Evolutionary conservation across 176 grass and related monocot species (phyloP).

Genomic region (Oryza officinalis): DNA sequence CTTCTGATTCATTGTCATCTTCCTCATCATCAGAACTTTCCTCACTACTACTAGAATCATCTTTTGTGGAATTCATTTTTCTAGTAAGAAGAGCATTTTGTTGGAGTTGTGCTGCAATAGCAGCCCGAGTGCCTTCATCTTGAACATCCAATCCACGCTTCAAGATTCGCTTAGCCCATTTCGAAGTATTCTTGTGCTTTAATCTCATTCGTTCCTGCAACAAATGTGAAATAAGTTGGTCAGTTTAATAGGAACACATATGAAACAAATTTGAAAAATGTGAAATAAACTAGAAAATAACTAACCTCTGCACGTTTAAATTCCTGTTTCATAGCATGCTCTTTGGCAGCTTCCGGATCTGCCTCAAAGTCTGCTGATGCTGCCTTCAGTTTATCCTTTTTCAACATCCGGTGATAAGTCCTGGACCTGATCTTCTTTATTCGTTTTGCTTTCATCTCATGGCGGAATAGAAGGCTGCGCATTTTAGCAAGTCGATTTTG

Average conservation of each 20-base stretch:
- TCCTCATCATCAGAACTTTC: constrained; percentile 75
- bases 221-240: constrained; percentile 20
- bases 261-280: constrained; percentile 13
- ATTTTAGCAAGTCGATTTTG: constrained; percentile 92
- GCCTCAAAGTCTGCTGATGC: constrained; percentile 62
- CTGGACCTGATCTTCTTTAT: constrained; percentile 98
- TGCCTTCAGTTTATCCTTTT: constrained; percentile 75
- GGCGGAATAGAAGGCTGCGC: constrained; percentile 94
- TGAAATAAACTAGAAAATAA: neutral
- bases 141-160: constrained; percentile 79
- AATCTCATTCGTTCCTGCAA: constrained; percentile 85
- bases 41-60: constrained; percentile 68
- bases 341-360: constrained; percentile 77
- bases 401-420: constrained; percentile 90
- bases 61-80: constrained; percentile 88
- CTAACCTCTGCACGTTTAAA: constrained; percentile 86
- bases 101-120: constrained; percentile 78
- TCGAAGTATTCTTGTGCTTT: constrained; percentile 89
- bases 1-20: constrained; percentile 37
- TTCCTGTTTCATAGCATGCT: constrained; percentile 77
- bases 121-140: constrained; percentile 89
- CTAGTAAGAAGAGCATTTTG: constrained; percentile 75
- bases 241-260: neutral
- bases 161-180: constrained; percentile 85
- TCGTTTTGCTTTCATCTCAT: constrained; percentile 91